phyloP scores from a whole-genome alignment of 768 basidiomycete species.

The Pilatotrama ljubarskyi region DNA sequence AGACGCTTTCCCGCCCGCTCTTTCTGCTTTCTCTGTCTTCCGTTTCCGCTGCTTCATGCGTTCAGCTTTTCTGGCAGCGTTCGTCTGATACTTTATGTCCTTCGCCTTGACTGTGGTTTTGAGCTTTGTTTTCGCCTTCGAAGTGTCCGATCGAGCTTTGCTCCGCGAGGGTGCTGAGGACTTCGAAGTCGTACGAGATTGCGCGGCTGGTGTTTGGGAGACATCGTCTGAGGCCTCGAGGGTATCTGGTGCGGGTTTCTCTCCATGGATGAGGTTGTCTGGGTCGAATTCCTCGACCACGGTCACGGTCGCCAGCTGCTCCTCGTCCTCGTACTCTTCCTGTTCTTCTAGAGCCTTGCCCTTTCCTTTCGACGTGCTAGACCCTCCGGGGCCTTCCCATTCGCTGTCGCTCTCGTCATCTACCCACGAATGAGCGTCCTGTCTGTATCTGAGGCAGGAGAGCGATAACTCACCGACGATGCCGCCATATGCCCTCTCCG shows the following conservation, averaged over 20 bases:
- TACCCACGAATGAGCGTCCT: not conserved
- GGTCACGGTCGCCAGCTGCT: conserved; percentile 85
- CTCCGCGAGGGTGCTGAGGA: conserved; percentile 16
- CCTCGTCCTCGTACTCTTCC: conserved; percentile 80
- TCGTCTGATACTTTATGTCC: conserved; percentile 70
- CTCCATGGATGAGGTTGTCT: conserved; percentile 53
- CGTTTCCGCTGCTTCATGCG: conserved; percentile 62
- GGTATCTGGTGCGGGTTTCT: conserved; percentile 20
- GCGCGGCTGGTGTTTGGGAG: conserved; percentile 3
- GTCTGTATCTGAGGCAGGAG: not conserved
- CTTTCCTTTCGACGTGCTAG: conserved; percentile 18
- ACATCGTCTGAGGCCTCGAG: conserved; percentile 12
- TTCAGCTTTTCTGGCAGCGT: conserved; percentile 61
- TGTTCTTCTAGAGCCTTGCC: conserved; percentile 43
- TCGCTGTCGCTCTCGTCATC: conserved; percentile 36
- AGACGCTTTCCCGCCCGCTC: conserved; percentile 64
- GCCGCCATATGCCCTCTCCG: conserved; percentile 73
- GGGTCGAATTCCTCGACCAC: conserved; percentile 92
- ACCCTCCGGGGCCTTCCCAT: conserved; percentile 50
- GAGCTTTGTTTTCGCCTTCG: conserved; percentile 11
- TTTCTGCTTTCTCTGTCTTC: conserved; percentile 69
- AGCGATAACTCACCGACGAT: conserved; percentile 15
- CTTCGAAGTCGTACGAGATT: conserved; percentile 23
- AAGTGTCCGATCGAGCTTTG: no score
- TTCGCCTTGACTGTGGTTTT: conserved; percentile 31